phyloP scores from a whole-genome alignment of 2,329 filamentous ascomycete genomes.

The Alternaria infectoria region DNA sequence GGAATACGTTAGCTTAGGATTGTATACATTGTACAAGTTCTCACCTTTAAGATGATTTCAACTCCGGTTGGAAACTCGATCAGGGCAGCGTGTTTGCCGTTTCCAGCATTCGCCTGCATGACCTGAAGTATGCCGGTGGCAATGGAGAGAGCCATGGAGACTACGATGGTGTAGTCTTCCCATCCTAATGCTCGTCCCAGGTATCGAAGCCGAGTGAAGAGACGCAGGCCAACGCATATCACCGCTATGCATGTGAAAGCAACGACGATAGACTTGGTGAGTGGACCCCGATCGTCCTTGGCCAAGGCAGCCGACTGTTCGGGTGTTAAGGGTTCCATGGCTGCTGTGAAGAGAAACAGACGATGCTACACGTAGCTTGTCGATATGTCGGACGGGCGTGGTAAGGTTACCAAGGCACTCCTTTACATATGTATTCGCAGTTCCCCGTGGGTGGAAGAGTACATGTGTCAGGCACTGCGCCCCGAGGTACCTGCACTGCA shows the following conservation, averaged over 20 bases:
- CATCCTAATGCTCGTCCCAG: constrained; percentile 17
- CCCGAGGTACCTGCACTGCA: not conserved
- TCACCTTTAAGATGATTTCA: constrained; percentile 17
- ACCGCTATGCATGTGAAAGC: constrained; percentile 28
- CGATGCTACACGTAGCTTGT: constrained; percentile 1
- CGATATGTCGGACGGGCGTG: not conserved
- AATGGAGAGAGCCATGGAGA: constrained; percentile 25
- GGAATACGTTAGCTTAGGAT: constrained; percentile 10
- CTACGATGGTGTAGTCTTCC: constrained; percentile 31
- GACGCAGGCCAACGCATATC: constrained; percentile 26
- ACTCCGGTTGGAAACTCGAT: constrained; percentile 18
- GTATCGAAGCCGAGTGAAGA: constrained; percentile 27
- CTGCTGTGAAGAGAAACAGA: not conserved
- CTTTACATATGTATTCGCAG: not conserved
- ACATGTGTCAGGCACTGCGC: not conserved
- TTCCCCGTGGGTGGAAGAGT: not conserved
- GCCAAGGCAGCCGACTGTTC: constrained; percentile 23
- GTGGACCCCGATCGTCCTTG: constrained; percentile 24
- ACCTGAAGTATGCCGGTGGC: constrained; percentile 18
- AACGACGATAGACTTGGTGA: constrained; percentile 20
- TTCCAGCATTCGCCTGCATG: constrained; percentile 25
- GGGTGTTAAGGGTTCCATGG: constrained; percentile 23
- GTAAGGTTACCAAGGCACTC: not conserved
- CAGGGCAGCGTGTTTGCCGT: constrained; percentile 33
- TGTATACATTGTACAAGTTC: no score